A percentile compares a stretch with the other conserved stretches of the same genome.
phyloP scores from a whole-genome alignment of 2,329 filamentous ascomycete genomes.

The Aurifilum marmelostoma region DNA sequence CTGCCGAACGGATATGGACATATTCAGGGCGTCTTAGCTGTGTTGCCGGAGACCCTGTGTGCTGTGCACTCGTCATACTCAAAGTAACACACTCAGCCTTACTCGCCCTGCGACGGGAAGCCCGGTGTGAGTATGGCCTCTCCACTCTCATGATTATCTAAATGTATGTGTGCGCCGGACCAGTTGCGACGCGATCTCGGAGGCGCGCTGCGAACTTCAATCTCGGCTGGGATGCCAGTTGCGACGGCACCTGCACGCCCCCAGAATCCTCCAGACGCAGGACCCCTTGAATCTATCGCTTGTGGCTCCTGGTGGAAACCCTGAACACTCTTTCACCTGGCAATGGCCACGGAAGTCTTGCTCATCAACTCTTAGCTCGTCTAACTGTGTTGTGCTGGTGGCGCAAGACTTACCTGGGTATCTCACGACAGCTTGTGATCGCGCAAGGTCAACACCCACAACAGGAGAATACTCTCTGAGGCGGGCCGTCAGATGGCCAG shows the following conservation, averaged over 20 bases:
- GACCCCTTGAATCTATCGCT: neutral
- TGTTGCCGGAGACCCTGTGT: neutral
- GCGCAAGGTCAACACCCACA: neutral
- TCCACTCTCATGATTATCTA: neutral
- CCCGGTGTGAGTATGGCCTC: neutral
- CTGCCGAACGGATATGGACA: neutral
- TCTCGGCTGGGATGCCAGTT: constrained; percentile 11
- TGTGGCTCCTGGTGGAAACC: too few species aligned
- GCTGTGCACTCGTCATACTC: neutral
- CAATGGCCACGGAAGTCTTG: neutral
- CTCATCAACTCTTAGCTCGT: neutral
- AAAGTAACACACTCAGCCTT: neutral
- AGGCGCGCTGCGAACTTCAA: neutral
- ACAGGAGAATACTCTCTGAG: neutral
- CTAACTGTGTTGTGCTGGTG: neutral
- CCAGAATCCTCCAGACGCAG: neutral
- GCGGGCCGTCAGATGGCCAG: constrained; percentile 21
- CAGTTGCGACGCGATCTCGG: neutral
- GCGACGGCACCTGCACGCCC: neutral
- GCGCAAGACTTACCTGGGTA: neutral
- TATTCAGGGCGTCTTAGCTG: neutral
- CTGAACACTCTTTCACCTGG: too few species aligned
- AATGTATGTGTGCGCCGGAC: neutral
- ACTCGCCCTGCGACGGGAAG: neutral
- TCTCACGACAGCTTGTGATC: neutral